phyloP scores from a whole-genome alignment of 2,329 filamentous ascomycete species.

The Aspergillus sp. region DNA sequence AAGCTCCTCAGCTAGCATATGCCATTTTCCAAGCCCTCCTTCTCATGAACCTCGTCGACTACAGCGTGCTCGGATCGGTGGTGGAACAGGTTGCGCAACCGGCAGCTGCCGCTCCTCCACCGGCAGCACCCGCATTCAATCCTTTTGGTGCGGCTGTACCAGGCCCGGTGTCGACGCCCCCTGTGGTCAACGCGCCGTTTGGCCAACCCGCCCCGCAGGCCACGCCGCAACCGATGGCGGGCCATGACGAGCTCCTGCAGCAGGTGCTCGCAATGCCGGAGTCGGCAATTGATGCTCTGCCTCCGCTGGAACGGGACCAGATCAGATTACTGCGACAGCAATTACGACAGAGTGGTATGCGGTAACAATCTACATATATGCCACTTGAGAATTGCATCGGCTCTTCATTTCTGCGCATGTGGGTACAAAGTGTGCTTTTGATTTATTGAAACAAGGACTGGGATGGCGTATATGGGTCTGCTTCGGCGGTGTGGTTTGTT shows the following conservation, averaged over 20 bases:
- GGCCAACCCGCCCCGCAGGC: conserved; percentile 46
- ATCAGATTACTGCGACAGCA: conserved; percentile 73
- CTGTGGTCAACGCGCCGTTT: conserved; percentile 43
- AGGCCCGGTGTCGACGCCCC: conserved; percentile 54
- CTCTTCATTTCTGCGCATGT: conserved; percentile 1
- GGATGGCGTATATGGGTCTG: background rate
- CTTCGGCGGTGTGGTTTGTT: background rate
- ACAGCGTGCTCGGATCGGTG: conserved; percentile 76
- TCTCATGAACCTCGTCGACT: conserved; percentile 88
- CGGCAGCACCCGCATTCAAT: conserved; percentile 36
- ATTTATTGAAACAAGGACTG: background rate
- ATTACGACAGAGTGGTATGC: conserved; percentile 48
- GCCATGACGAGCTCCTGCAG: conserved; percentile 72
- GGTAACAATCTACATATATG: conserved; percentile 17
- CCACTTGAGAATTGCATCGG: background rate
- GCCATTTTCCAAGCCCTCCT: conserved; percentile 93
- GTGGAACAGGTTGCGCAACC: conserved; percentile 61
- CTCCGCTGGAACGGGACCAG: conserved; percentile 72
- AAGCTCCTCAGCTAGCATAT: conserved; percentile 89
- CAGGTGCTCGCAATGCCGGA: conserved; percentile 80
- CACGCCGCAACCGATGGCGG: conserved; percentile 48
- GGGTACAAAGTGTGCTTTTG: too few species aligned
- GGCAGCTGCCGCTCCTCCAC: conserved; percentile 35
- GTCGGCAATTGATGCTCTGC: conserved; percentile 74
- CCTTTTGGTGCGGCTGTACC: conserved; percentile 34